Base-by-base conservation (phyloP, 306 rosid genomes). In the Cajanus cajan region DNA sequence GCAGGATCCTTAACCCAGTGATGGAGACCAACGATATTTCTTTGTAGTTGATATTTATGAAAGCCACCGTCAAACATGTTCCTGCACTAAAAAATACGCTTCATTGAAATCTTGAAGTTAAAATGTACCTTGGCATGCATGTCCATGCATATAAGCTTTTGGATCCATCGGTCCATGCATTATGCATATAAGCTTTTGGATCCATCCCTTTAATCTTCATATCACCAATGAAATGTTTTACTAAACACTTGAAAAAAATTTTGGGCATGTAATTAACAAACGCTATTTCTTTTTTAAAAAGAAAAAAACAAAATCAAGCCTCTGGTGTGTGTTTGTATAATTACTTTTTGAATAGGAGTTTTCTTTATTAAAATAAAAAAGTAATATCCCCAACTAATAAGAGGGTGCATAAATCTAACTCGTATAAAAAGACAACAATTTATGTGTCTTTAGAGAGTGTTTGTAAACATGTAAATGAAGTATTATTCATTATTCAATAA, bases 1-100 rank as follows among this genome's bases (percentile, higher is more conserved):
- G 52, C 76, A 36, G 4, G 0, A 54, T 54, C 65, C 41, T 57
- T 44, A 57, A 19, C n/a, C 54, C 6, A 73, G 70, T 54, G 84
- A 31, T 41, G 33, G 25, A 50, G 83, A 73, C 67, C 74, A 18
- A 8, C 10, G 58, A 63, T 63, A 64, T 63, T 63, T 76, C 51
- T 50, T 48, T 16, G 28, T 61, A 62, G 57, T 63, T 64, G 59
- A 63, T 73, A 73, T 51, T 50, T 14, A 47, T 48, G 18, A 65
- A 65, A 65, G 19, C 50, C 48, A 1, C 48, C 71, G 37, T 44
- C 71, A 47, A 45, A 40, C 36, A 31, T 16, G 72, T 8, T 28
- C 66, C 68, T 50, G 68, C 16, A 25, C 58, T 18, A 48, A 40
- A 80, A 21, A 70, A 4, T 8, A 61, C 0, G 64, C 39, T 13